Percentiles rank a stretch among this genome's conserved stretches.
Conservation (phyloP, 768 basidiomycete genomes). For the Coprinopsis sp. region DNA sequence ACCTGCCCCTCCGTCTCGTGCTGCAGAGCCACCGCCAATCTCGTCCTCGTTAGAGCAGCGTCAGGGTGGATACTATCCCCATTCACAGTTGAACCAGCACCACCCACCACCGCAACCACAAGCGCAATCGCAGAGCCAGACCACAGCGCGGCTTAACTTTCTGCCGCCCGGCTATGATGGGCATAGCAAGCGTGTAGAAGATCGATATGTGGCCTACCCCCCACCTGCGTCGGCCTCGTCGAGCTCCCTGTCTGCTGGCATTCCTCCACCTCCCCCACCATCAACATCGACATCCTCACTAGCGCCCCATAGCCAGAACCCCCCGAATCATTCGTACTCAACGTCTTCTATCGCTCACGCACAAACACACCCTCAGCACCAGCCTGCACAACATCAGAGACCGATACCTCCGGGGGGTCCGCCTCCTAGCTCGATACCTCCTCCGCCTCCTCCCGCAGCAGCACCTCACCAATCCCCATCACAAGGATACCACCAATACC, state of each 20-base stretch:
- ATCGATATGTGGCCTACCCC: conserved; percentile 4
- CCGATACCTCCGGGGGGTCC: not conserved
- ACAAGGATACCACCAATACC: not conserved
- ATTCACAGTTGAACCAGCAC: not conserved
- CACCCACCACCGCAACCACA: not conserved
- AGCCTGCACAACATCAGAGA: conserved; percentile 1
- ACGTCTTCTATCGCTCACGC: not conserved
- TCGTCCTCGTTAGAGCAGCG: not conserved
- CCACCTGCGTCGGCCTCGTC: conserved; percentile 4
- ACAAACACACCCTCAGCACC: not conserved
- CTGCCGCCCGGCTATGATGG: conserved; percentile 1
- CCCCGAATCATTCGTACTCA: conserved; percentile 2
- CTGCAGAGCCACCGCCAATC: conserved; percentile 1
- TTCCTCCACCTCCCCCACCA: conserved; percentile 7
- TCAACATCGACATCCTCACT: not conserved
- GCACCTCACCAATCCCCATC: conserved; percentile 4
- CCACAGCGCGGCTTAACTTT: not conserved
- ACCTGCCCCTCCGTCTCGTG: not conserved
- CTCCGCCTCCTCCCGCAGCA: not conserved
- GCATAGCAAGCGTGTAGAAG: conserved; percentile 4
- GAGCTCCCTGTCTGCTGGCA: conserved; percentile 6
- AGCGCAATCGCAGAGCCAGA: not conserved
- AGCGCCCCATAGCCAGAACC: conserved; percentile 4
- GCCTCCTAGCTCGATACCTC: conserved; percentile 4
- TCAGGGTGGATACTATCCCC: conserved; percentile 4